phyloP scores from a whole-genome alignment of 2,329 filamentous ascomycete species.

The Alternaria gaisen region DNA sequence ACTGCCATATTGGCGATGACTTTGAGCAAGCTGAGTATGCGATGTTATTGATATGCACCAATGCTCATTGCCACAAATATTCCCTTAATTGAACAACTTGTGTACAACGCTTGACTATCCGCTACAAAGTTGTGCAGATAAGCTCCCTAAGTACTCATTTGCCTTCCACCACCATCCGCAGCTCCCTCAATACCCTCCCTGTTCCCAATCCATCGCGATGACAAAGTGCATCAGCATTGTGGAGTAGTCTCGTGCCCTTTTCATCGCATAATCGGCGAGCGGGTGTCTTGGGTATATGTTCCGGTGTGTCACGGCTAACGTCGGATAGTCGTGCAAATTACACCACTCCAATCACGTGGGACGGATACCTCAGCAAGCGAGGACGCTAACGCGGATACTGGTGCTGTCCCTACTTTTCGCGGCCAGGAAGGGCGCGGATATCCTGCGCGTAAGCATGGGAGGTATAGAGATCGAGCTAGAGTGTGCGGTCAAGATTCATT shows the following conservation, averaged over 20 bases:
- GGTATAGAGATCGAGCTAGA: background rate
- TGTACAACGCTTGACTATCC: background rate
- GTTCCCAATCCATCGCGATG: conserved; percentile 5
- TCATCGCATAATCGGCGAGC: conserved; percentile 8
- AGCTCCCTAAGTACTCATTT: conserved; percentile 26
- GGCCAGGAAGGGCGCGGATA: conserved; percentile 25
- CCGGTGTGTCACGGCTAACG: conserved; percentile 33
- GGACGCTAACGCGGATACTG: conserved; percentile 27
- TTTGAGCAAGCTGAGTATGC: background rate
- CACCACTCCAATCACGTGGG: conserved; percentile 14
- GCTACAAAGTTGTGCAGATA: background rate
- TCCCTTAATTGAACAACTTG: background rate
- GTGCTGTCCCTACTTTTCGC: conserved; percentile 11
- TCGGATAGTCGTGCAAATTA: conserved; percentile 27
- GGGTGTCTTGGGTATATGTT: conserved; percentile 31
- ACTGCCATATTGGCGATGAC: conserved; percentile 11
- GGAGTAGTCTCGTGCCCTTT: conserved; percentile 21
- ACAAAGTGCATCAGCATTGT: conserved; percentile 9
- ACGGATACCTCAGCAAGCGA: conserved; percentile 32
- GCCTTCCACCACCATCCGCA: conserved; percentile 40
- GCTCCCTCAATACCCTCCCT: conserved; percentile 35
- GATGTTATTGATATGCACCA: background rate
- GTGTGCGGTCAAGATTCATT: background rate
- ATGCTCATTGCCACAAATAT: conserved; percentile 8
- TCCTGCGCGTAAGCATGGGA: conserved; percentile 16